Evolutionary conservation across 441 rosid genomes (phyloP).

Genomic region (Brassica balearica): DNA sequence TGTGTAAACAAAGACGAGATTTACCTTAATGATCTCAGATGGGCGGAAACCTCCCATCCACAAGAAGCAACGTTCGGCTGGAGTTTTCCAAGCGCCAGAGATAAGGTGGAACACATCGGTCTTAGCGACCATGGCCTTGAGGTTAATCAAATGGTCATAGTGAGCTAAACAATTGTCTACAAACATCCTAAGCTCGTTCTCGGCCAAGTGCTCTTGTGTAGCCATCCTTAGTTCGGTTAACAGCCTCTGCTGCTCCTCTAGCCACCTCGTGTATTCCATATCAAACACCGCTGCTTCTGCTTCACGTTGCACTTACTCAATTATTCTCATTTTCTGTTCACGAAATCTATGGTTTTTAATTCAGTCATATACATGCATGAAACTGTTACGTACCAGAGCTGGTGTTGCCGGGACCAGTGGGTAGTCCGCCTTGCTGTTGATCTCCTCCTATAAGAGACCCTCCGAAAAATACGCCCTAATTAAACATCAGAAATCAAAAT

Average conservation of each 20-base stretch:
- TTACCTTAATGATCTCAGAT: conserved; percentile 94
- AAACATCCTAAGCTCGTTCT: conserved; percentile 82
- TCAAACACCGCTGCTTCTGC: conserved; percentile 83
- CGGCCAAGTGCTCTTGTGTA: conserved; percentile 81
- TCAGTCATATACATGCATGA: not conserved
- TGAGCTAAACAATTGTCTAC: conserved; percentile 84
- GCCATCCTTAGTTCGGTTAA: conserved; percentile 90
- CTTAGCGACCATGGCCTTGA: conserved; percentile 76
- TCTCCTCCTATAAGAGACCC: conserved; percentile 71
- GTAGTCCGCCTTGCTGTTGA: conserved; percentile 64
- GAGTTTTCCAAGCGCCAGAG: conserved; percentile 96
- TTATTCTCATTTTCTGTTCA: not conserved
- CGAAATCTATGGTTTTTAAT: not conserved
- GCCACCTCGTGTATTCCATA: conserved; percentile 92
- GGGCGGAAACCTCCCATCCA: conserved; percentile 99
- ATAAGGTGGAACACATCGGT: conserved; percentile 90
- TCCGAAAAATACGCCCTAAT: conserved; percentile 80
- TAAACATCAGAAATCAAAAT: conserved; percentile 21
- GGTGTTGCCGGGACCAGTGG: conserved; percentile 55
- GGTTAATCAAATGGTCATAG: conserved; percentile 74
- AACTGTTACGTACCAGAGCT: conserved; percentile 62
- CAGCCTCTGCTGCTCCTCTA: conserved; percentile 83
- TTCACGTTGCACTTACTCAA: conserved; percentile 28
- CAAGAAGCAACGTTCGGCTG: conserved; percentile 95
- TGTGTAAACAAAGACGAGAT: conserved; percentile 2